phyloP scores from a whole-genome alignment of 768 basidiomycete genomes.

The Naganishia friedmannii region DNA sequence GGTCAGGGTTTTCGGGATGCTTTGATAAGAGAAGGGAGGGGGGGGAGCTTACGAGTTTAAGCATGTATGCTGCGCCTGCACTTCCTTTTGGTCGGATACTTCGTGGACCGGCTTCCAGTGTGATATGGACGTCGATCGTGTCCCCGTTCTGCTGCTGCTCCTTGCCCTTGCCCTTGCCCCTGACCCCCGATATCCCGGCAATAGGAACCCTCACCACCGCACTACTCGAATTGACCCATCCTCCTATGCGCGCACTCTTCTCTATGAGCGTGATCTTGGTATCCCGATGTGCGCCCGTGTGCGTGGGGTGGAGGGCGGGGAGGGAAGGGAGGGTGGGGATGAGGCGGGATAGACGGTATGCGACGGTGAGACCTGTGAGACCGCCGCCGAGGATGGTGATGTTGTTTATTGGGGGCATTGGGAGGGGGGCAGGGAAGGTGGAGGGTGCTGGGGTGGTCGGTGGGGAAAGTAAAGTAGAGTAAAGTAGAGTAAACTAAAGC shows the following conservation, averaged over 20 bases:
- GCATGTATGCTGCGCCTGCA: conserved; percentile 59
- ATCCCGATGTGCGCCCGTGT: conserved; percentile 14
- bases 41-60: conserved; percentile 68
- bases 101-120: conserved; percentile 82
- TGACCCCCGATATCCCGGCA: too few species aligned
- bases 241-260: conserved; percentile 64
- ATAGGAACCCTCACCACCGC: conserved; percentile 54
- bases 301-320: too few species aligned
- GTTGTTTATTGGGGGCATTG: conserved; percentile 28
- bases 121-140: conserved; percentile 49
- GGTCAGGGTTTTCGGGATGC: conserved; percentile 14
- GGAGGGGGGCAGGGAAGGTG: too few species aligned
- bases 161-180: conserved; percentile 36
- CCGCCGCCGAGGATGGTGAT: conserved; percentile 56
- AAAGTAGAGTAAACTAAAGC: too few species aligned
- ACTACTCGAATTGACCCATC: conserved; percentile 73
- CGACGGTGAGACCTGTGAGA: conserved; percentile 58
- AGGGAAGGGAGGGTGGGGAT: conserved; percentile 2
- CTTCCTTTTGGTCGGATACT: conserved; percentile 71
- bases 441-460: too few species aligned
- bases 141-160: conserved; percentile 34
- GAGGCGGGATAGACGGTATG: conserved; percentile 50
- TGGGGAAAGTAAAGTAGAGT: too few species aligned
- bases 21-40: conserved; percentile 13
- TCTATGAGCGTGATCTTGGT: conserved; percentile 68